Base-by-base conservation (phyloP, 2,329 filamentous ascomycete genomes). In the Coleophoma cylindrospora region DNA sequence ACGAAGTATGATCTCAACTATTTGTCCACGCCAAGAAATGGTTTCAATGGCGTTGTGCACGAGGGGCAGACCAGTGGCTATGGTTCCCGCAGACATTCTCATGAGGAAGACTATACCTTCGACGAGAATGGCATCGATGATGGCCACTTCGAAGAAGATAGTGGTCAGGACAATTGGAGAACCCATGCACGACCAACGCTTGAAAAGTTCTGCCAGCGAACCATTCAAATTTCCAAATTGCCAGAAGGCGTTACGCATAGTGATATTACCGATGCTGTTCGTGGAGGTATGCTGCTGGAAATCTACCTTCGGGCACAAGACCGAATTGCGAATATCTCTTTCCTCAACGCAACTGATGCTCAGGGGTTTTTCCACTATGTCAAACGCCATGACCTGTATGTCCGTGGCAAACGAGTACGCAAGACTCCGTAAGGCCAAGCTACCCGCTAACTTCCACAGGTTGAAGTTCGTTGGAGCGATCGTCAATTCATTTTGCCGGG, bases 231-330 rank as follows among this genome's bases (percentile, higher is more conserved):
- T 45, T 69, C 68, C 34, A 83, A 84, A 51, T 72, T 94, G 1
- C 71, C 84, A 1, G 76, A 83, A 5, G 72, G 71, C 2, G 79
- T 77, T 13, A 86, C 81, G 0, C 80, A 87, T 60, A 74, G 74
- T 43, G 87, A 94, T 54, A 70, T 94, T 51, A 75, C 78, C 3
- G 73, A 75, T 19, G 75, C 76, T 11, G 69, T 94, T 47, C 81
- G 84, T 51, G 89, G 89, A 21, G 89, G 89, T 1, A 74, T 79
- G 55, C 59, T 95, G 11, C 66, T 91, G 11, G 86, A 90, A 55
- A 71, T 92, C 38, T 85, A 79, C 57, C 58, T 91, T 44, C 79
- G 81, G 33, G 62, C 59, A 9, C 67, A 77, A 40, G 83, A 89
- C 47, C 77, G 77, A 33, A 72, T 71, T 41, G 86, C 81, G 4